These are phyloP conservation scores for Geotrichum histeridarum DNA, from an alignment of 1,139 yeast genomes.

Conservation along the genomic window DNA sequence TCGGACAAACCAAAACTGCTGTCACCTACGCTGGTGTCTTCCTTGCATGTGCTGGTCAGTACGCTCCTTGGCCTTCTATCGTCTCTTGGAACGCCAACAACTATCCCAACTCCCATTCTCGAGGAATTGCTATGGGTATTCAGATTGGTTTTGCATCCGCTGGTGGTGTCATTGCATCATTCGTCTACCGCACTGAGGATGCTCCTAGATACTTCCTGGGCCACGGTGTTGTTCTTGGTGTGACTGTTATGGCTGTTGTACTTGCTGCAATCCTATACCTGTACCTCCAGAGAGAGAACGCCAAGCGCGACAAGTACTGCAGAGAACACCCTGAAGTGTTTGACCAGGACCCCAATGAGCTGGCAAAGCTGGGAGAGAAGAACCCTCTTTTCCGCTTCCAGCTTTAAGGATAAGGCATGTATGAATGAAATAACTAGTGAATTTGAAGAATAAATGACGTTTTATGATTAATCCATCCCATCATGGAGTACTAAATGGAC, in stretches of 20 bases:
- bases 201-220: slow-evolving; percentile 17
- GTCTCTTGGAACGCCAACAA: slow-evolving; percentile 18
- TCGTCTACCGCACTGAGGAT: slow-evolving; percentile 33
- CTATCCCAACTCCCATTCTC: slow-evolving; percentile 6
- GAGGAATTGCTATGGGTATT: slow-evolving; percentile 17
- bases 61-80: slow-evolving; percentile 16
- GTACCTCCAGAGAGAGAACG: slow-evolving; percentile 4
- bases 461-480: too few species aligned
- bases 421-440: too few species aligned
- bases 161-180: slow-evolving; percentile 42
- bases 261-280: slow-evolving; percentile 1
- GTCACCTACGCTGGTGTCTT: slow-evolving; percentile 14
- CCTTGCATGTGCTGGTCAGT: slow-evolving; percentile 13
- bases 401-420: neutral
- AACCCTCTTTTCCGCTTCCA: slow-evolving; percentile 14
- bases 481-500: too few species aligned
- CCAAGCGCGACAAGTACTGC: slow-evolving; percentile 12
- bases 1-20: slow-evolving; percentile 4
- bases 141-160: slow-evolving; percentile 17
- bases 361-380: slow-evolving; percentile 9
- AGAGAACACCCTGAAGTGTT: slow-evolving; percentile 13
- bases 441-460: too few species aligned
- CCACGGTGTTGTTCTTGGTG: slow-evolving; percentile 11
- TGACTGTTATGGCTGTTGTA: neutral
- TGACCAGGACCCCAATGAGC: slow-evolving; percentile 5